phyloP scores from a whole-genome alignment of 495 filamentous ascomycete species.

The Daldinia vernicosa region DNA sequence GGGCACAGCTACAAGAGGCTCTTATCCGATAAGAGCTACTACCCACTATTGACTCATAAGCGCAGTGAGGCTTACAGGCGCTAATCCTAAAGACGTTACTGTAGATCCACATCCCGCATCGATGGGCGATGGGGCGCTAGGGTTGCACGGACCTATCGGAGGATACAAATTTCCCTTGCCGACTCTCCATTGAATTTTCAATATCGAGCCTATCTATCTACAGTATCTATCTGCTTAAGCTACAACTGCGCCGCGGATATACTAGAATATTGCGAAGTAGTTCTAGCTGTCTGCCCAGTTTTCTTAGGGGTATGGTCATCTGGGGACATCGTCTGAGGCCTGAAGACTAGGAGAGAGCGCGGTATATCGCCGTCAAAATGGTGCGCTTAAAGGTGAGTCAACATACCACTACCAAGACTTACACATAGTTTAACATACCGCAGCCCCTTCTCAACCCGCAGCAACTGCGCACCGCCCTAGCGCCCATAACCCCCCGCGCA shows the following conservation, averaged over 20 bases:
- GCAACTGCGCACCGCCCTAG: conserved; percentile 32
- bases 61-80: background rate
- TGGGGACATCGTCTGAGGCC: background rate
- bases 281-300: background rate
- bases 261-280: background rate
- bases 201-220: background rate
- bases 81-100: background rate
- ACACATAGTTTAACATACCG: background rate
- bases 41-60: conserved; percentile 10
- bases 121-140: background rate
- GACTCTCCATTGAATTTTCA: conserved; percentile 43
- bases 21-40: conserved; percentile 6
- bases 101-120: background rate
- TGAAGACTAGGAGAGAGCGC: background rate
- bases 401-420: conserved; percentile 1
- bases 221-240: background rate
- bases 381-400: conserved; percentile 43
- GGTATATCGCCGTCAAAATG: conserved; percentile 24
- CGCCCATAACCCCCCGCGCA: conserved; percentile 1
- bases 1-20: background rate
- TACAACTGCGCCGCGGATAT: background rate
- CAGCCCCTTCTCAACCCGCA: conserved; percentile 41
- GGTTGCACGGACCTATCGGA: conserved; percentile 29
- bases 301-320: background rate
- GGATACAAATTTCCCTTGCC: conserved; percentile 43